Evolutionary conservation across 2,329 filamentous ascomycete genomes (phyloP).

Genomic region (Cytospora schulzeri): DNA sequence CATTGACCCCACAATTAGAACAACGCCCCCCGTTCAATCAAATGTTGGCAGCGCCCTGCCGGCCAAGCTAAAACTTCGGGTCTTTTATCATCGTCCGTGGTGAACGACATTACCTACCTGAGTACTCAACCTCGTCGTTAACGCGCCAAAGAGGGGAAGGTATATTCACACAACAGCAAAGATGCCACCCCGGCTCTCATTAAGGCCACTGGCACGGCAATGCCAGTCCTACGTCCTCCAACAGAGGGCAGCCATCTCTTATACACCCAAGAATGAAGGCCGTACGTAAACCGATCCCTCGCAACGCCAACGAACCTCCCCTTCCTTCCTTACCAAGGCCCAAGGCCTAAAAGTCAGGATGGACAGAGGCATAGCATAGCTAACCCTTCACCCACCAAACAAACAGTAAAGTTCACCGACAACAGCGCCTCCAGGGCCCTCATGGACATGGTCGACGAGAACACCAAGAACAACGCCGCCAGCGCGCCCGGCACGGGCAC

Average conservation of each 20-base stretch:
- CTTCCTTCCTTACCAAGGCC: neutral
- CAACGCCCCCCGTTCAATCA: neutral
- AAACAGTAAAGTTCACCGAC: constrained; percentile 17
- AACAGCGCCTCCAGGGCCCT: constrained; percentile 13
- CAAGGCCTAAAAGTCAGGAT: no score
- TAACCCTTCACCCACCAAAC: neutral
- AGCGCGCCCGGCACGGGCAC: neutral
- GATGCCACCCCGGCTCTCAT: constrained; percentile 26
- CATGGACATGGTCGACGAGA: constrained; percentile 20
- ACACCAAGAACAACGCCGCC: constrained; percentile 31
- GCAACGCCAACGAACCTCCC: neutral
- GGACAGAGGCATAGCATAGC: neutral
- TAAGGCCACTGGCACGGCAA: constrained; percentile 29
- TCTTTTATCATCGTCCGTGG: neutral
- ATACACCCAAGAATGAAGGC: constrained; percentile 21
- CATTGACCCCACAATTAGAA: neutral
- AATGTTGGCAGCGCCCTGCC: no score
- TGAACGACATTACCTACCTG: neutral
- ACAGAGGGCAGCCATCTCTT: constrained; percentile 23
- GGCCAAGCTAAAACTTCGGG: constrained; percentile 26
- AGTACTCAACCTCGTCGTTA: neutral
- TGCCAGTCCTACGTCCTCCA: constrained; percentile 27
- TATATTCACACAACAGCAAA: constrained; percentile 14
- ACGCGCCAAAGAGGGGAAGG: neutral
- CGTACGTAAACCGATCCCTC: constrained; percentile 9